Conservation (phyloP, 2,329 filamentous ascomycete species). For the Ophiostoma montium region DNA sequence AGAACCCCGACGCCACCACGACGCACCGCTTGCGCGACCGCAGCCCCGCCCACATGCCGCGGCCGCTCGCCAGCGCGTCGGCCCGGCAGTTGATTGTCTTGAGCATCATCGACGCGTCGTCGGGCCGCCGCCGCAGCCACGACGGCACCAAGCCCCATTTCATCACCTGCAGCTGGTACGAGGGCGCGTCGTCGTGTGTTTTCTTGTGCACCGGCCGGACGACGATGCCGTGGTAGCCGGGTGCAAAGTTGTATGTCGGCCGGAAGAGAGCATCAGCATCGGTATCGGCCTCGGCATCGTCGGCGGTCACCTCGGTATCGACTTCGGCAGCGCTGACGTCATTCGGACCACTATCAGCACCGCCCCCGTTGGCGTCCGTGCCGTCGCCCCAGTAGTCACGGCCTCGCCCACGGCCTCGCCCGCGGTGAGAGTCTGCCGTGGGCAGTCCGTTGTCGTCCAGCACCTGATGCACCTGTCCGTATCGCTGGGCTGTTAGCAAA, state of each 20-base stretch:
- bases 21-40: constrained; percentile 81
- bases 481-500: constrained; percentile 37
- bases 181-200: constrained; percentile 29
- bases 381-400: constrained; percentile 34
- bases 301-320: constrained; percentile 40
- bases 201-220: constrained; percentile 38
- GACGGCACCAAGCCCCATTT: constrained; percentile 92
- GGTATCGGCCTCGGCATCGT: constrained; percentile 13
- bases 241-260: constrained; percentile 85
- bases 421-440: not conserved
- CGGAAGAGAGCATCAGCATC: constrained; percentile 30
- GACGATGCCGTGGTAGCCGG: constrained; percentile 71
- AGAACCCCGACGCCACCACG: constrained; percentile 83
- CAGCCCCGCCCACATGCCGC: constrained; percentile 86
- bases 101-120: constrained; percentile 62
- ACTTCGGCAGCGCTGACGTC: constrained; percentile 37
- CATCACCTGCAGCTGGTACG: constrained; percentile 67
- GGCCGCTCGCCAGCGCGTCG: constrained; percentile 61
- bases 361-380: constrained; percentile 39
- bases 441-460: constrained; percentile 44
- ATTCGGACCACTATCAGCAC: not conserved
- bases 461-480: constrained; percentile 59
- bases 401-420: not conserved
- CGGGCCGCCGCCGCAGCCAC: constrained; percentile 77
- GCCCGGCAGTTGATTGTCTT: constrained; percentile 93